These are phyloP conservation scores for Phytophthora capsici DNA, from an alignment of 352 stramenopile genomes.

Conservation along the genomic window DNA sequence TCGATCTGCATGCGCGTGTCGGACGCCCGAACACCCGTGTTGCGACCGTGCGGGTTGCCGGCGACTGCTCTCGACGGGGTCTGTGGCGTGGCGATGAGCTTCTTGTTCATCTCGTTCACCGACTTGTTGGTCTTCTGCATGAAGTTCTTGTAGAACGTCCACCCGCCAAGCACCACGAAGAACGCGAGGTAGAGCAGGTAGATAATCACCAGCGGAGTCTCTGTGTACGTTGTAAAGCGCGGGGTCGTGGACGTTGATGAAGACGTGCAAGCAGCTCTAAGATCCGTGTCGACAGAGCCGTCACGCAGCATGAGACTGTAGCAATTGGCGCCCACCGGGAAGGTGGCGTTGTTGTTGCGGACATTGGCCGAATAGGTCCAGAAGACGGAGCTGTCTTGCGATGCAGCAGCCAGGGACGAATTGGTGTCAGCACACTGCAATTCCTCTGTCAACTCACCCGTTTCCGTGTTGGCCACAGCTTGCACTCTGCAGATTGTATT, in stretches of 20 bases:
- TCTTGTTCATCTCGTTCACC: slow-evolving; percentile 42
- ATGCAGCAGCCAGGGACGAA: slow-evolving; percentile 33
- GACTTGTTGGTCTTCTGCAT: slow-evolving; percentile 30
- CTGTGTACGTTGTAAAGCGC: slow-evolving; percentile 34
- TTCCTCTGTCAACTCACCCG: slow-evolving; percentile 32
- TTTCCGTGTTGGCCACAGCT: slow-evolving; percentile 19
- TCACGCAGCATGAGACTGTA: slow-evolving; percentile 38
- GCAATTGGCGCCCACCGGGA: slow-evolving; percentile 50
- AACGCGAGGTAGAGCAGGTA: slow-evolving; percentile 43
- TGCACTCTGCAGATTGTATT: slow-evolving; percentile 41
- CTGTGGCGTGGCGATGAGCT: slow-evolving; percentile 20
- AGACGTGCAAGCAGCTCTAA: slow-evolving; percentile 24
- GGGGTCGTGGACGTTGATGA: slow-evolving; percentile 9
- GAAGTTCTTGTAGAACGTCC: slow-evolving; percentile 27
- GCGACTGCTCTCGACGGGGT: slow-evolving; percentile 27
- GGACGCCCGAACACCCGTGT: slow-evolving; percentile 14
- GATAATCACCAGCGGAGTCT: slow-evolving; percentile 34
- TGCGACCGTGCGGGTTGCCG: slow-evolving; percentile 3
- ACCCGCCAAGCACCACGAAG: slow-evolving; percentile 36
- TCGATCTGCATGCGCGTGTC: slow-evolving; percentile 17
- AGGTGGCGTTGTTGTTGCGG: slow-evolving; percentile 60
- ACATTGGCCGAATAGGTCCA: slow-evolving; percentile 48
- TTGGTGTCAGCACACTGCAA: slow-evolving; percentile 45
- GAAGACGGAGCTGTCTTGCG: slow-evolving; percentile 43
- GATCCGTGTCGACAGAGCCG: slow-evolving; percentile 26